Conservation (phyloP, 73 alveolate species). For the Stentor coeruleus region DNA sequence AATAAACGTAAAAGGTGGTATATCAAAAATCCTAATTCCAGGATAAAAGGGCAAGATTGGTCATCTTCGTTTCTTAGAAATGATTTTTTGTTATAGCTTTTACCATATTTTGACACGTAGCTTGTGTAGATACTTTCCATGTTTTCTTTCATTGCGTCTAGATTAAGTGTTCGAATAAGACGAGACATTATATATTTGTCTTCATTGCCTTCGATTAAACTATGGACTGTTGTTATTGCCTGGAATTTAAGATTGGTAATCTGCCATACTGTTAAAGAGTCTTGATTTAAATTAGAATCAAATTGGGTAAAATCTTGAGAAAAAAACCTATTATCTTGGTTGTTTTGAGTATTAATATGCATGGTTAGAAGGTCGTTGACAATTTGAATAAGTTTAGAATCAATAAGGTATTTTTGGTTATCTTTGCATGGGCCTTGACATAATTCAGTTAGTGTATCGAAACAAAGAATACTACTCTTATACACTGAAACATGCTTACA, state of each 20-base stretch:
- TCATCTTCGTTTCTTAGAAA: slow-evolving; percentile 13
- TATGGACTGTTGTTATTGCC: slow-evolving; percentile 35
- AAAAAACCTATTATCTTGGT: slow-evolving; percentile 27
- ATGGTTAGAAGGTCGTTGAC: slow-evolving; percentile 58
- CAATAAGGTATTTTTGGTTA: slow-evolving; percentile 78
- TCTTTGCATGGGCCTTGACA: slow-evolving; percentile 97
- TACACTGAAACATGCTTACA: slow-evolving; percentile 70
- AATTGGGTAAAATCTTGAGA: slow-evolving; percentile 31
- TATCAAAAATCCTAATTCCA: slow-evolving; percentile 79
- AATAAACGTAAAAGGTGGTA: slow-evolving; percentile 55
- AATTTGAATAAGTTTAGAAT: slow-evolving; percentile 75
- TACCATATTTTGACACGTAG: slow-evolving; percentile 21
- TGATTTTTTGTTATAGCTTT: background rate
- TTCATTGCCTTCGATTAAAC: slow-evolving; percentile 41
- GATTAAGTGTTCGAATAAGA: slow-evolving; percentile 43
- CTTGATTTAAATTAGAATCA: slow-evolving; percentile 34
- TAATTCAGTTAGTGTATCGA: slow-evolving; percentile 91
- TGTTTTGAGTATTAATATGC: slow-evolving; percentile 31
- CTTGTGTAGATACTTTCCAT: slow-evolving; percentile 29
- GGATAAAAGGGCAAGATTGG: slow-evolving; percentile 45
- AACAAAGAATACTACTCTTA: slow-evolving; percentile 67
- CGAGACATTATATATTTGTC: slow-evolving; percentile 47
- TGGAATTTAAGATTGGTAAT: background rate
- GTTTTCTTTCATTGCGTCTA: slow-evolving; percentile 44
- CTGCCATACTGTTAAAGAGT: background rate